Evolutionary conservation across 2,329 filamentous ascomycete species (phyloP).

Genomic region (Fusarium cyanostomum): DNA sequence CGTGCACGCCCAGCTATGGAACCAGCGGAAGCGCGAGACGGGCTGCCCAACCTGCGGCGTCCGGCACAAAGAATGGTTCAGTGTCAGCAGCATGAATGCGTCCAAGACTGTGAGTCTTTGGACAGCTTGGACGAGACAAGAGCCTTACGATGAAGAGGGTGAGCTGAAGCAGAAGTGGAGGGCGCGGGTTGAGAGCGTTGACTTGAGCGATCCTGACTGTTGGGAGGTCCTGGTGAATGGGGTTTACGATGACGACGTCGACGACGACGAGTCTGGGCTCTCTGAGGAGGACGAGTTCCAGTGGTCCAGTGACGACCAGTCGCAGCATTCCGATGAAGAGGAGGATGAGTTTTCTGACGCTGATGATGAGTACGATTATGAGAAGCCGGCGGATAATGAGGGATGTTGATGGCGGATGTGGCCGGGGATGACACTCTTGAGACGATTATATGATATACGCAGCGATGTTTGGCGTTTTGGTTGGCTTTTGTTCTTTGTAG

Average conservation of each 20-base stretch:
- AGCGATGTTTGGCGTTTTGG: slow-evolving; percentile 2
- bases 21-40: slow-evolving; percentile 39
- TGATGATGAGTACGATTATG: slow-evolving; percentile 4
- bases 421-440: neutral
- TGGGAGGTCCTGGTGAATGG: slow-evolving; percentile 39
- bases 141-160: slow-evolving; percentile 43
- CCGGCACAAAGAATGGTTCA: slow-evolving; percentile 45
- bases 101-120: slow-evolving; percentile 37
- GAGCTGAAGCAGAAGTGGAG: slow-evolving; percentile 38
- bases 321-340: slow-evolving; percentile 4
- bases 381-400: neutral
- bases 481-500: neutral
- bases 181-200: slow-evolving; percentile 31
- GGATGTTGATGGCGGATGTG: neutral
- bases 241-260: slow-evolving; percentile 24
- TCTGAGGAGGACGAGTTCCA: slow-evolving; percentile 20
- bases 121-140: slow-evolving; percentile 41
- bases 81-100: slow-evolving; percentile 26
- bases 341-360: neutral
- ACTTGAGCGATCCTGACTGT: slow-evolving; percentile 39
- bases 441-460: slow-evolving; percentile 3
- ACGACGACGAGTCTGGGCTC: slow-evolving; percentile 20
- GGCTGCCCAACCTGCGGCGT: slow-evolving; percentile 37
- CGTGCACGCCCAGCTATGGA: slow-evolving; percentile 43
- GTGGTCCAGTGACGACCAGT: slow-evolving; percentile 17